phyloP scores from a whole-genome alignment of 495 filamentous ascomycete genomes.

The Penicillium coffeae region DNA sequence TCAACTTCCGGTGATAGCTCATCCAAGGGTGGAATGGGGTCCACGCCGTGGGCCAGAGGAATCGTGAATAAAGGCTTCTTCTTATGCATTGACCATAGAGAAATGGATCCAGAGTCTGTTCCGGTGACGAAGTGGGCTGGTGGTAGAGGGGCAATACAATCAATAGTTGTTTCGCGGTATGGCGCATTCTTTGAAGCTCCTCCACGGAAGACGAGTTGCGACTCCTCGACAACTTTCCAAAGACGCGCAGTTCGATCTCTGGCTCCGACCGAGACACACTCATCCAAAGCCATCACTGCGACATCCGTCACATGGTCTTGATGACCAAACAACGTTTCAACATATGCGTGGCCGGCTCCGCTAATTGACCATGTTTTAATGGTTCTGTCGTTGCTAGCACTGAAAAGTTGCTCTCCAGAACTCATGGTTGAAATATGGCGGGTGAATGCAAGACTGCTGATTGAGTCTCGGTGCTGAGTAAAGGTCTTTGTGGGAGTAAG shows the following conservation, averaged over 20 bases:
- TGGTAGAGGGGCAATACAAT: constrained; percentile 84
- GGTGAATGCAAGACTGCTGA: constrained; percentile 80
- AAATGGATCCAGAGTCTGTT: constrained; percentile 79
- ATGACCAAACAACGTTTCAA: constrained; percentile 95
- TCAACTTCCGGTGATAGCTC: constrained; percentile 67
- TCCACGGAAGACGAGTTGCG: constrained; percentile 90
- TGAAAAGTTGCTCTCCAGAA: constrained; percentile 78
- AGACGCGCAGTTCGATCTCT: constrained; percentile 88
- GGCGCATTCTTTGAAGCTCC: constrained; percentile 53
- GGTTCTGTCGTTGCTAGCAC: constrained; percentile 80
- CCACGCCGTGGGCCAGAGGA: constrained; percentile 77
- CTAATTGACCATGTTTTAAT: constrained; percentile 81
- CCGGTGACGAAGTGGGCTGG: constrained; percentile 90
- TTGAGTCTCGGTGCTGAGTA: constrained; percentile 83
- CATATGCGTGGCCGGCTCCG: constrained; percentile 61
- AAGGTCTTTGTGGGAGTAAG: constrained; percentile 79
- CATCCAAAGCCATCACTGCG: constrained; percentile 76
- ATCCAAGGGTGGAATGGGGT: constrained; percentile 57
- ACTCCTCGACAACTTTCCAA: constrained; percentile 96
- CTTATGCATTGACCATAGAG: constrained; percentile 86
- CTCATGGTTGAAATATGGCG: constrained; percentile 61
- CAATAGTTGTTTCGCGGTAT: constrained; percentile 80
- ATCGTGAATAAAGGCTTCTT: constrained; percentile 90
- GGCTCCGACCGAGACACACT: constrained; percentile 84
- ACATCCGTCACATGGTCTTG: constrained; percentile 85